Evolutionary conservation across 2,329 filamentous ascomycete species (phyloP).

Genomic region (Dactylonectria estremocensis): DNA sequence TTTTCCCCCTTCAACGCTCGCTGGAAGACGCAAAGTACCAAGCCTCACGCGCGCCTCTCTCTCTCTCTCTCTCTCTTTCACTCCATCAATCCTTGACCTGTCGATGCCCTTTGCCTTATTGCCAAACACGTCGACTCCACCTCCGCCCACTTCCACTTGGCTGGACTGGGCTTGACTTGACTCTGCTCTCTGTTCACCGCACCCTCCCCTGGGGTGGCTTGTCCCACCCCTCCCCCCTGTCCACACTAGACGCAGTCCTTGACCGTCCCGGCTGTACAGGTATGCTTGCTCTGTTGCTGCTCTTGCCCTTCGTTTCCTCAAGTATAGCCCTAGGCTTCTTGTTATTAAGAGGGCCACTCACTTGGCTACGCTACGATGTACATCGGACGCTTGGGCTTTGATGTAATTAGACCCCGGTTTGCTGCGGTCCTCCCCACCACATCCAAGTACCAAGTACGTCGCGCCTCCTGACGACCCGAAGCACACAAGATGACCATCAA

Average conservation of each 20-base stretch:
- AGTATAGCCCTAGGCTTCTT: conserved; percentile 45
- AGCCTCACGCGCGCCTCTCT: conserved; percentile 12
- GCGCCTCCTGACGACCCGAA: conserved; percentile 43
- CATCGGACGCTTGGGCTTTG: conserved; percentile 37
- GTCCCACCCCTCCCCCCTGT: conserved; percentile 33
- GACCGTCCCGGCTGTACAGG: conserved; percentile 27
- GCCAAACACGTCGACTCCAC: conserved; percentile 45
- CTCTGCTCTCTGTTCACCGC: conserved; percentile 27
- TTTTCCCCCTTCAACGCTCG: conserved; percentile 33
- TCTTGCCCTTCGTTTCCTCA: conserved; percentile 30
- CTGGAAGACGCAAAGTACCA: conserved; percentile 38
- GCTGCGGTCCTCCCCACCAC: conserved; percentile 43
- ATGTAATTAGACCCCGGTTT: conserved; percentile 47
- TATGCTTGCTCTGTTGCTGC: conserved; percentile 18
- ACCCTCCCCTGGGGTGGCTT: conserved; percentile 28
- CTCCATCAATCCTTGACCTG: conserved; percentile 40
- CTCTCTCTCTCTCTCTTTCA: conserved; percentile 30
- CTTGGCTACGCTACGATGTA: conserved; percentile 30
- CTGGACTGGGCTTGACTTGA: not conserved
- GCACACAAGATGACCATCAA: conserved; percentile 30
- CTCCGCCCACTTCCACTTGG: conserved; percentile 34
- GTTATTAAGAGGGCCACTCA: conserved; percentile 39
- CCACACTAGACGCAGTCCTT: conserved; percentile 20
- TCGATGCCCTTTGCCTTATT: conserved; percentile 49
- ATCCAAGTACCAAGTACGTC: conserved; percentile 30